Percentiles rank a stretch among this genome's conserved stretches.
Conservation (phyloP, 2,329 filamentous ascomycete species). For the Diaporthe capsici region DNA sequence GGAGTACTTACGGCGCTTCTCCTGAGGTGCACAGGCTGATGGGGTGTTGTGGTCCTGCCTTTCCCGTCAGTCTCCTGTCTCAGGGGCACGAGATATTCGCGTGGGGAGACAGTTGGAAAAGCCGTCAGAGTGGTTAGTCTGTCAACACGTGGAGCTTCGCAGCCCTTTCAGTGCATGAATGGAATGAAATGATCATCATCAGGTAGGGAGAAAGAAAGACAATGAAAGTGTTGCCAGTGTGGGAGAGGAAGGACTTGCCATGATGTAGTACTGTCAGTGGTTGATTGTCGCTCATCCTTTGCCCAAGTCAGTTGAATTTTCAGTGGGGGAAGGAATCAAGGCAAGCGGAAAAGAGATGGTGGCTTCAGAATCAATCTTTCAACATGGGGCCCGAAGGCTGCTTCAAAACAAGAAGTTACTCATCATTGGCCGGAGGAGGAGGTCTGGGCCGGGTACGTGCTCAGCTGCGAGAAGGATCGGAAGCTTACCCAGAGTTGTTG, state of each 20-base stretch:
- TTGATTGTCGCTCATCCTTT: background rate
- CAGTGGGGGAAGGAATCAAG: background rate
- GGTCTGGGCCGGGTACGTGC: background rate
- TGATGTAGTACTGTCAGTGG: background rate
- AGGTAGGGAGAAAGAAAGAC: background rate
- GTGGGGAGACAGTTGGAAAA: background rate
- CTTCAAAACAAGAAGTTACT: background rate
- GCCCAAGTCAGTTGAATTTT: background rate
- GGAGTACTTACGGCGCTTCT: background rate
- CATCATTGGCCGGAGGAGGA: background rate
- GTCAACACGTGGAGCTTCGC: background rate
- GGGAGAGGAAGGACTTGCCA: background rate
- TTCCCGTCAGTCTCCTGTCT: background rate
- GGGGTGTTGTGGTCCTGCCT: background rate
- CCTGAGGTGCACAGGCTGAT: background rate
- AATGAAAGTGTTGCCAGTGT: background rate
- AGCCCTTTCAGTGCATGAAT: constrained; percentile 1
- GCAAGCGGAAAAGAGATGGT: accelerated
- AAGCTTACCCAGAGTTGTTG: background rate
- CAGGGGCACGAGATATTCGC: background rate
- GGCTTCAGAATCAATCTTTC: background rate
- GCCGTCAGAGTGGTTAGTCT: background rate
- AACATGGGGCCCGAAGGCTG: background rate
- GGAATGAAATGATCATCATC: background rate
- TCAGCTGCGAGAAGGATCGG: background rate